These are phyloP conservation scores for Melocanna baccifera DNA, from an alignment of 176 grass and related monocot species.

Conservation along the genomic window DNA sequence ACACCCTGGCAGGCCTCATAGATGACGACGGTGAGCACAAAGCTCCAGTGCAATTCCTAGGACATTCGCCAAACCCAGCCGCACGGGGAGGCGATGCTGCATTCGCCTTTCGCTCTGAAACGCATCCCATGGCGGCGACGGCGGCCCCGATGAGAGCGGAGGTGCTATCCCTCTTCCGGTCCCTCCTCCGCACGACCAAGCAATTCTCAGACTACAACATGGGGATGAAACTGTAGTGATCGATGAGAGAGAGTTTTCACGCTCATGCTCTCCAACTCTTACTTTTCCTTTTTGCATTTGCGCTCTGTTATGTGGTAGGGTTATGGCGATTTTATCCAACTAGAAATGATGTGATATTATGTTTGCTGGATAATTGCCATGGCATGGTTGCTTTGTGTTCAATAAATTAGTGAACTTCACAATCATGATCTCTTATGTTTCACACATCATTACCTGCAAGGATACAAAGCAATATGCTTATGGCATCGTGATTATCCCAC, in stretches of 20 bases:
- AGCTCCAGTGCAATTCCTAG: too few species aligned
- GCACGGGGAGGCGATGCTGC: too few species aligned
- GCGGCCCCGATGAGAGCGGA: too few species aligned
- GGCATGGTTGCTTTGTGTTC: not conserved
- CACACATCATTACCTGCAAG: not conserved
- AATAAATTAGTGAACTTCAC: conserved; percentile 24
- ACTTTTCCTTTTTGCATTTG: not conserved
- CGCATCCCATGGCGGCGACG: too few species aligned
- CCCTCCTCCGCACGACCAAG: conserved; percentile 54
- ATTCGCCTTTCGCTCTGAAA: too few species aligned
- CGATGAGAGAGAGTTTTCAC: not conserved
- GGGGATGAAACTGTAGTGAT: conserved; percentile 8
- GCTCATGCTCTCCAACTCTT: not conserved
- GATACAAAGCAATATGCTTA: not conserved
- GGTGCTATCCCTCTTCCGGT: conserved; percentile 23
- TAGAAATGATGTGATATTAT: not conserved
- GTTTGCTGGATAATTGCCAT: conserved; percentile 12
- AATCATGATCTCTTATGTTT: not conserved
- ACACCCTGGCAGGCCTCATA: too few species aligned
- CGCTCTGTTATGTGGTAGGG: not conserved
- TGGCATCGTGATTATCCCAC: not conserved
- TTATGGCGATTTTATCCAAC: not conserved
- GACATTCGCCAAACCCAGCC: too few species aligned
- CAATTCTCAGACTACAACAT: conserved; percentile 94
- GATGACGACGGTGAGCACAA: too few species aligned